Evolutionary conservation across 768 basidiomycete genomes (phyloP).

Genomic region (Lactifluus subvellereus): DNA sequence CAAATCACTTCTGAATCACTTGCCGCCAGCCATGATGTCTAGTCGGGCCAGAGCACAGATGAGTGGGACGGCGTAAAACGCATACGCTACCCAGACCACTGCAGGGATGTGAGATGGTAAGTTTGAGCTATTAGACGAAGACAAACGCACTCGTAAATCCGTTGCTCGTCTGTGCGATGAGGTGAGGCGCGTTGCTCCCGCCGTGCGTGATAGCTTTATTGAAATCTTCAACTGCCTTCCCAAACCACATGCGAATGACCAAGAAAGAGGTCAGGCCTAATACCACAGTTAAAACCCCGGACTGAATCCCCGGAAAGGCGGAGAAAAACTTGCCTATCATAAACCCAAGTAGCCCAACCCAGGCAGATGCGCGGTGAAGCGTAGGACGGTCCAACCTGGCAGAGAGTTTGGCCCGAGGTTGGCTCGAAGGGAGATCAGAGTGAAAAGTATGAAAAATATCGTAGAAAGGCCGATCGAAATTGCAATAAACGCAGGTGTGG

Average conservation of each 20-base stretch:
- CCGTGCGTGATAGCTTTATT: conserved; percentile 53
- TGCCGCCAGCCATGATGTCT: conserved; percentile 47
- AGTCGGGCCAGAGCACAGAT: conserved; percentile 63
- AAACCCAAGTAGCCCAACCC: conserved; percentile 75
- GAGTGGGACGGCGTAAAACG: conserved; percentile 66
- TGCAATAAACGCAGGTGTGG: conserved; percentile 59
- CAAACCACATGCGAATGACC: conserved; percentile 75
- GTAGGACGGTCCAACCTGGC: conserved; percentile 49
- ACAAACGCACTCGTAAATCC: conserved; percentile 63
- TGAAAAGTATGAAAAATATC: conserved; percentile 61
- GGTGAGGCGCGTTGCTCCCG: conserved; percentile 48
- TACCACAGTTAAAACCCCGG: neutral
- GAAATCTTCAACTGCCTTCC: conserved; percentile 73
- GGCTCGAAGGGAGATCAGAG: conserved; percentile 58
- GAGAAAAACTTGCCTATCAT: conserved; percentile 48
- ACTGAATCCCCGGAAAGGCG: neutral
- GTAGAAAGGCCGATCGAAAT: conserved; percentile 51
- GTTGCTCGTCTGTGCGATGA: conserved; percentile 60
- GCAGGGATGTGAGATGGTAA: conserved; percentile 1
- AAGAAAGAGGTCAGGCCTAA: conserved; percentile 64
- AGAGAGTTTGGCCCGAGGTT: conserved; percentile 52
- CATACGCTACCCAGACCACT: conserved; percentile 81
- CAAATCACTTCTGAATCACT: conserved; percentile 25
- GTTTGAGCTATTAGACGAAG: conserved; percentile 1
- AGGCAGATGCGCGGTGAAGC: conserved; percentile 55